Percentiles rank a stretch among this genome's conserved stretches.
Evolutionary conservation across 257 asterid genomes (phyloP).

Genomic region (Jaltomata sinuosa): DNA sequence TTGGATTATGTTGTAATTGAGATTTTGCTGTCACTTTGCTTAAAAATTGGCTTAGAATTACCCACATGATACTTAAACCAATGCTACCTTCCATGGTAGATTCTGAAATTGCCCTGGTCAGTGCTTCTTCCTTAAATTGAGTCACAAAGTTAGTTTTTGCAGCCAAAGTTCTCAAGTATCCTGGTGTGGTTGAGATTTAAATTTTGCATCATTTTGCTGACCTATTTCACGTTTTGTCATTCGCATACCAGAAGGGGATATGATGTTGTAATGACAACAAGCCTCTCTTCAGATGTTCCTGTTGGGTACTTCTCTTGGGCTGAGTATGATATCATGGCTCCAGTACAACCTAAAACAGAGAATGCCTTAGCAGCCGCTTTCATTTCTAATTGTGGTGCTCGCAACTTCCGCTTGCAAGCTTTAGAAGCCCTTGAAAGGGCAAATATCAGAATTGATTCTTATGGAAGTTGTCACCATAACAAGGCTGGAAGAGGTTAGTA

Average conservation of each 20-base stretch:
- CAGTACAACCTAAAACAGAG: slow-evolving; percentile 75
- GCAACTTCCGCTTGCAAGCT: slow-evolving; percentile 85
- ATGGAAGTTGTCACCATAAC: slow-evolving; percentile 84
- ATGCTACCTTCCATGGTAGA: not conserved
- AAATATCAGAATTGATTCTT: slow-evolving; percentile 69
- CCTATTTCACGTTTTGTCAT: not conserved
- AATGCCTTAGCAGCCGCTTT: slow-evolving; percentile 83
- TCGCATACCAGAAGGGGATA: slow-evolving; percentile 58
- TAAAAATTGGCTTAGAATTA: not conserved
- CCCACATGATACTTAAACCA: not conserved
- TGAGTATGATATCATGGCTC: slow-evolving; percentile 96
- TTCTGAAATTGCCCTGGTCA: not conserved
- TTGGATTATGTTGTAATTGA: not conserved
- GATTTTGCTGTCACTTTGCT: not conserved
- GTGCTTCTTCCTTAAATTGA: not conserved
- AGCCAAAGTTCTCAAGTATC: not conserved
- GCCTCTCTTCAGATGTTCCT: slow-evolving; percentile 98
- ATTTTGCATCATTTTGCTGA: not conserved
- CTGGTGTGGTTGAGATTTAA: not conserved
- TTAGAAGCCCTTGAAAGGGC: slow-evolving; percentile 74
- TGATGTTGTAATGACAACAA: slow-evolving; percentile 81
- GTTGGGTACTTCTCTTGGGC: slow-evolving; percentile 99
- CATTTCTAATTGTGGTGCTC: slow-evolving; percentile 92
- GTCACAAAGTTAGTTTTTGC: not conserved
- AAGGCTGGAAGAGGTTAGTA: slow-evolving; percentile 68